Conservation (phyloP, 805 yeast species). For the Cyberlindnera subsufficiens region DNA sequence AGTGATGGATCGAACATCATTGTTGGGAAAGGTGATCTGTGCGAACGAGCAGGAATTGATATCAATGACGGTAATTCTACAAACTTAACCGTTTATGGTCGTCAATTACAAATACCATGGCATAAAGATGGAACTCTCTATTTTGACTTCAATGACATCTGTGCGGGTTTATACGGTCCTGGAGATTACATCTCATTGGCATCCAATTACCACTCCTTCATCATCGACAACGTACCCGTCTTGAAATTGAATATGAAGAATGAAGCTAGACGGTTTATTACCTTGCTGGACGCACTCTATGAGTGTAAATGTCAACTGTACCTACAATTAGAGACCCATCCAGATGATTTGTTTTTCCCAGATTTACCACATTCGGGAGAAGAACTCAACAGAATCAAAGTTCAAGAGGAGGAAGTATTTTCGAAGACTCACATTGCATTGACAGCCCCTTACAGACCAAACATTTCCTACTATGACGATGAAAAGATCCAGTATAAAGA, state of each 20-base stretch:
- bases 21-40: slow-evolving; percentile 27
- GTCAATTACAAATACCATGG: slow-evolving; percentile 42
- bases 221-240: slow-evolving; percentile 57
- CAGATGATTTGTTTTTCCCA: slow-evolving; percentile 60
- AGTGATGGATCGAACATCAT: slow-evolving; percentile 26
- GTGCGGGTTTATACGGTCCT: slow-evolving; percentile 53
- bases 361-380: slow-evolving; percentile 42
- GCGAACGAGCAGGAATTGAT: slow-evolving; percentile 4
- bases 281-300: slow-evolving; percentile 62
- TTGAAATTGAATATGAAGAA: slow-evolving; percentile 51
- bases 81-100: slow-evolving; percentile 48
- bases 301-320: slow-evolving; percentile 60
- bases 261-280: slow-evolving; percentile 64
- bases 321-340: slow-evolving; percentile 41
- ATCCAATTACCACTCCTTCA: slow-evolving; percentile 48
- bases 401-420: slow-evolving; percentile 65
- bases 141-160: slow-evolving; percentile 47
- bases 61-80: slow-evolving; percentile 10
- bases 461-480: slow-evolving; percentile 56
- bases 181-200: slow-evolving; percentile 69
- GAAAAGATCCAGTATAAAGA: slow-evolving; percentile 29
- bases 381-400: slow-evolving; percentile 33
- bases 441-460: slow-evolving; percentile 63
- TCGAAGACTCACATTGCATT: slow-evolving; percentile 57
- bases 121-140: slow-evolving; percentile 37